Evolutionary conservation across 129 eudicot species (phyloP).

Genomic region (Saussurea involucrata): DNA sequence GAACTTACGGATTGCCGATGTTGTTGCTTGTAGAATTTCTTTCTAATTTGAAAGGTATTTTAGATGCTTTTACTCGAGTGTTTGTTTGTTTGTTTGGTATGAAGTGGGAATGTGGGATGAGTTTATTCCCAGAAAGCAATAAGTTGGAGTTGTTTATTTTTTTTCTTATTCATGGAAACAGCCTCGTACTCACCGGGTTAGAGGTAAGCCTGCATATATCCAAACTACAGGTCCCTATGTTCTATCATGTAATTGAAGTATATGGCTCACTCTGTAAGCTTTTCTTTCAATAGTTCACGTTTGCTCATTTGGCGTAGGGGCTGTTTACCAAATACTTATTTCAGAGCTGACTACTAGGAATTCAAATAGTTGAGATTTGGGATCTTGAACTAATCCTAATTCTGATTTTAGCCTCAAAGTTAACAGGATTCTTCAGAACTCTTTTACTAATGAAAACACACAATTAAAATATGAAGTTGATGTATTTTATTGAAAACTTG

Average conservation of each 20-base stretch:
- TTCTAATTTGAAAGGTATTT: not conserved
- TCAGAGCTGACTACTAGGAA: too few relatives aligned
- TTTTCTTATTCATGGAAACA: too few relatives aligned
- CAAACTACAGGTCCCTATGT: not conserved
- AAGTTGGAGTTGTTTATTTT: too few relatives aligned
- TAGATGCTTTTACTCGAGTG: not conserved
- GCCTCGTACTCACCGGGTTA: too few relatives aligned
- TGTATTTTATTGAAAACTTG: not conserved
- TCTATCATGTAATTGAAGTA: not conserved
- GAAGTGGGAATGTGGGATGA: not conserved
- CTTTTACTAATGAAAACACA: not conserved
- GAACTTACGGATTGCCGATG: not conserved
- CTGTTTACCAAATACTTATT: too few relatives aligned
- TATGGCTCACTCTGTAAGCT: too few relatives aligned
- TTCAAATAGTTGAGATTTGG: too few relatives aligned
- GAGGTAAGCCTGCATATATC: too few relatives aligned
- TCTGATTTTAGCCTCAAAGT: not conserved
- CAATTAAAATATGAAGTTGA: not conserved
- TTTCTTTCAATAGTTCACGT: not conserved
- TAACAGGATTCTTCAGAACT: not conserved
- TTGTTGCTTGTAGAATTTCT: conserved; percentile 20
- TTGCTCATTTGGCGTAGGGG: not conserved
- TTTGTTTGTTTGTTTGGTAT: not conserved
- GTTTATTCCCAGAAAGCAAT: not conserved
- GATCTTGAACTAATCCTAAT: not conserved